Percentiles rank a stretch among this genome's conserved stretches.
Evolutionary conservation across 805 yeast genomes (phyloP).

Genomic region (Nakazawaea populi): DNA sequence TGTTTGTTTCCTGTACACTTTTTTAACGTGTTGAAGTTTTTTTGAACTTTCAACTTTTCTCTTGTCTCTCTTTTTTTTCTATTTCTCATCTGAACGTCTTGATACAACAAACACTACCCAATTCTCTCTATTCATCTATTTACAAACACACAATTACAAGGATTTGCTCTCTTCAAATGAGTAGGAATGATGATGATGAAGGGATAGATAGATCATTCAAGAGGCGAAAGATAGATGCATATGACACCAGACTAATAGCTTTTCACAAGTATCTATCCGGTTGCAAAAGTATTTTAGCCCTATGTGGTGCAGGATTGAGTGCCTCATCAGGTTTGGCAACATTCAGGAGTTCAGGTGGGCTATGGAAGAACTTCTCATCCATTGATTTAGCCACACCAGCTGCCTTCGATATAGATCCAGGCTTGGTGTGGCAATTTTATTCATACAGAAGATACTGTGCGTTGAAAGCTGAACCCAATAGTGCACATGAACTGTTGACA

Average conservation of each 20-base stretch:
- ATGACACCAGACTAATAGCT: background rate
- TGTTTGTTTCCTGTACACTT: background rate
- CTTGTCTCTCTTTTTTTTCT: background rate
- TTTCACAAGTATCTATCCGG: slow-evolving; percentile 46
- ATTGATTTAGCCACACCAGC: slow-evolving; percentile 90
- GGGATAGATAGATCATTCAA: background rate
- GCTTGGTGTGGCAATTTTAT: slow-evolving; percentile 87
- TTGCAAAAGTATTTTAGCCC: slow-evolving; percentile 48
- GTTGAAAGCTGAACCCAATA: slow-evolving; percentile 61
- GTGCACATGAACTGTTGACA: slow-evolving; percentile 68
- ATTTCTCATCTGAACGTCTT: background rate
- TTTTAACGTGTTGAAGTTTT: slow-evolving; percentile 6
- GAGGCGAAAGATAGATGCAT: background rate
- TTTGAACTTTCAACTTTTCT: background rate
- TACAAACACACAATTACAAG: too few relatives aligned
- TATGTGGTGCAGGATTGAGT: slow-evolving; percentile 82
- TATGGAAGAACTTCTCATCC: slow-evolving; percentile 73
- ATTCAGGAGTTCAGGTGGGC: slow-evolving; percentile 64
- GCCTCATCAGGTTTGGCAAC: slow-evolving; percentile 75
- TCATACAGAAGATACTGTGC: slow-evolving; percentile 63
- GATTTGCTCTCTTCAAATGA: too few relatives aligned
- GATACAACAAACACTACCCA: background rate
- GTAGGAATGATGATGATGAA: background rate
- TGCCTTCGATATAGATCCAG: slow-evolving; percentile 79
- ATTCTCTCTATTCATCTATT: background rate